Conservation (phyloP, 2,329 filamentous ascomycete species). For the Trichoderma polysporum region DNA sequence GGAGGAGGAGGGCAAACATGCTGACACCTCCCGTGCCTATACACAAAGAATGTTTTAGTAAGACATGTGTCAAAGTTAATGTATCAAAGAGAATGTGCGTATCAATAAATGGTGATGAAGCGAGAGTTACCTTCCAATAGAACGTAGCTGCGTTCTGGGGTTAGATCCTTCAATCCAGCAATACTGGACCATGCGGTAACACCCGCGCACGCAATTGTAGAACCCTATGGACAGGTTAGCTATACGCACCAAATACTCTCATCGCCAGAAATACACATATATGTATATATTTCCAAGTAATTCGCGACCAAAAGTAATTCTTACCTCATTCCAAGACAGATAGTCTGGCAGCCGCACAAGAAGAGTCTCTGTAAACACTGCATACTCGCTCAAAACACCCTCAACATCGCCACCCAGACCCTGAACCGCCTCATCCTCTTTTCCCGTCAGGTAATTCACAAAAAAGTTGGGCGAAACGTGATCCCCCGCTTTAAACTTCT, state of each 20-base stretch:
- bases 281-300: too few relatives aligned
- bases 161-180: not conserved
- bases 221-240: not conserved
- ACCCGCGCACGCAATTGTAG: slow-evolving; percentile 6
- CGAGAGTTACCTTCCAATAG: not conserved
- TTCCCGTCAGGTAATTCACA: not conserved
- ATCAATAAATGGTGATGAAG: not conserved
- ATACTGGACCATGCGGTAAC: not conserved
- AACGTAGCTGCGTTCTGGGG: not conserved
- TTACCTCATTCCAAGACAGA: not conserved
- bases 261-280: too few relatives aligned
- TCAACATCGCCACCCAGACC: not conserved
- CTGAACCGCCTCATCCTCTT: not conserved
- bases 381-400: not conserved
- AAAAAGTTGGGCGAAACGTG: slow-evolving; percentile 36
- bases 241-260: not conserved
- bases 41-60: not conserved
- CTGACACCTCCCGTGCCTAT: not conserved
- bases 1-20: slow-evolving; percentile 1
- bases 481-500: slow-evolving; percentile 35
- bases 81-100: not conserved
- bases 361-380: not conserved
- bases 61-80: not conserved
- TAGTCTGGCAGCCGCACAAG: not conserved
- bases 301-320: not conserved